A percentile compares a stretch with the other conserved stretches of the same genome.
phyloP scores from a whole-genome alignment of 345 rosid species.

The Orychophragmus violaceus region DNA sequence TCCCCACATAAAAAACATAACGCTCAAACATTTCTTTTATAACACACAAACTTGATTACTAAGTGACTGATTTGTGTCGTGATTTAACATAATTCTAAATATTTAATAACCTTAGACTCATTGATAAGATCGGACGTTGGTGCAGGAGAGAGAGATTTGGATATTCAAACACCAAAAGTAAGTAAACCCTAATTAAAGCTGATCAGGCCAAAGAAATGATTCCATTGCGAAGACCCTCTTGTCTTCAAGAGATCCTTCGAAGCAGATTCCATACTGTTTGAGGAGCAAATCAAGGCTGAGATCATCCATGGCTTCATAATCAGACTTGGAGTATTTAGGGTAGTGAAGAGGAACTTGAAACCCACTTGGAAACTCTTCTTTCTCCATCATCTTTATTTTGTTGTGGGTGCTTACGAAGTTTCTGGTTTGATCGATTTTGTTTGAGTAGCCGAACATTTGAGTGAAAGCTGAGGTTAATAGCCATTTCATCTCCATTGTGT shows the following conservation, averaged over 20 bases:
- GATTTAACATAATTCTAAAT: background rate
- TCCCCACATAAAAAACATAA: too few relatives aligned
- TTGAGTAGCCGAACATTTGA: constrained; percentile 31
- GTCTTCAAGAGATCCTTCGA: constrained; percentile 35
- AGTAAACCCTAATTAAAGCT: constrained; percentile 22
- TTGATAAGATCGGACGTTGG: background rate
- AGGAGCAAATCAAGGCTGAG: constrained; percentile 47
- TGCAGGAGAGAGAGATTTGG: background rate
- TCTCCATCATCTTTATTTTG: constrained; percentile 12
- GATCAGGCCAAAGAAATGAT: constrained; percentile 51
- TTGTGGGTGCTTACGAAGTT: background rate
- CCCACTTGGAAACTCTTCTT: constrained; percentile 35
- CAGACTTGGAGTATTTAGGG: constrained; percentile 42
- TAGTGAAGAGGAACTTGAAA: constrained; percentile 58
- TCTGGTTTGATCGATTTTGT: background rate
- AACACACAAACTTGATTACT: background rate
- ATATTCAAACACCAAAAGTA: background rate
- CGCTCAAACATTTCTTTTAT: too few relatives aligned
- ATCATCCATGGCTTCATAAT: constrained; percentile 53
- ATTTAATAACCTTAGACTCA: background rate
- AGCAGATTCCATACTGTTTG: constrained; percentile 42
- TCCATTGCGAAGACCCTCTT: constrained; percentile 50
- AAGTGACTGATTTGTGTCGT: background rate
- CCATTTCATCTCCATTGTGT: constrained; percentile 34
- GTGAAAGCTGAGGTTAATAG: constrained; percentile 27